phyloP scores from a whole-genome alignment of 768 basidiomycete species.

The Cystofilobasidium ferigula region DNA sequence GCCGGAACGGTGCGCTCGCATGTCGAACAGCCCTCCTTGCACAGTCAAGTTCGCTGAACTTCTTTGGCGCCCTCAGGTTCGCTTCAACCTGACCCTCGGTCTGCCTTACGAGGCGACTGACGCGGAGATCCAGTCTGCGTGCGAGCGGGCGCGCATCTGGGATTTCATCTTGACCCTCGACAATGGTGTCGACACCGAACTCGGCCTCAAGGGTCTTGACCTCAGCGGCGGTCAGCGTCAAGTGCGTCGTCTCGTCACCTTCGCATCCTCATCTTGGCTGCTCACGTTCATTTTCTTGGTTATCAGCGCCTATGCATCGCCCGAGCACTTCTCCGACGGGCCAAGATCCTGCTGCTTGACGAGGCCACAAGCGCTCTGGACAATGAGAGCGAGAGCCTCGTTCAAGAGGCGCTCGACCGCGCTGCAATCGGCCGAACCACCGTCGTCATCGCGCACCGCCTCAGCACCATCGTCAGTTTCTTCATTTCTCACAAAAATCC shows the following conservation, averaged over 20 bases:
- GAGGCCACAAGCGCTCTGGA: constrained; percentile 35
- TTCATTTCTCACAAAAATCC: background rate
- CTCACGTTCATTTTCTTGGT: background rate
- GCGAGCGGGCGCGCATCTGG: constrained; percentile 11
- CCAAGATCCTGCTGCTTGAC: constrained; percentile 32
- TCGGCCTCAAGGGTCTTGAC: constrained; percentile 35
- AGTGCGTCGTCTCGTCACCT: constrained; percentile 10
- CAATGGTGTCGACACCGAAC: constrained; percentile 32
- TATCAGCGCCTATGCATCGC: constrained; percentile 35
- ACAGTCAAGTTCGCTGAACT: too few relatives aligned
- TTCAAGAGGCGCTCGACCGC: constrained; percentile 34
- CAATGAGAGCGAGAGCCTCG: constrained; percentile 31
- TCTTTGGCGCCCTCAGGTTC: constrained; percentile 6
- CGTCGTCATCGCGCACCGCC: constrained; percentile 35
- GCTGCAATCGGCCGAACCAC: constrained; percentile 33
- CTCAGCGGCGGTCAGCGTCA: constrained; percentile 36
- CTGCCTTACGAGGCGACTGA: constrained; percentile 5
- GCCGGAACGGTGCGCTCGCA: constrained; percentile 31
- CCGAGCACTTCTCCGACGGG: constrained; percentile 34
- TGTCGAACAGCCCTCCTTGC: background rate
- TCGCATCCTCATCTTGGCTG: background rate
- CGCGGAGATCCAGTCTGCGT: constrained; percentile 11
- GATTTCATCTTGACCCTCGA: constrained; percentile 27
- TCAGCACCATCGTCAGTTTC: constrained; percentile 17
- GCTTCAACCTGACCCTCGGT: constrained; percentile 24